Evolutionary conservation across 192 early-diverging fungal genomes (phyloP).

Genomic region (Coemansia sp.): DNA sequence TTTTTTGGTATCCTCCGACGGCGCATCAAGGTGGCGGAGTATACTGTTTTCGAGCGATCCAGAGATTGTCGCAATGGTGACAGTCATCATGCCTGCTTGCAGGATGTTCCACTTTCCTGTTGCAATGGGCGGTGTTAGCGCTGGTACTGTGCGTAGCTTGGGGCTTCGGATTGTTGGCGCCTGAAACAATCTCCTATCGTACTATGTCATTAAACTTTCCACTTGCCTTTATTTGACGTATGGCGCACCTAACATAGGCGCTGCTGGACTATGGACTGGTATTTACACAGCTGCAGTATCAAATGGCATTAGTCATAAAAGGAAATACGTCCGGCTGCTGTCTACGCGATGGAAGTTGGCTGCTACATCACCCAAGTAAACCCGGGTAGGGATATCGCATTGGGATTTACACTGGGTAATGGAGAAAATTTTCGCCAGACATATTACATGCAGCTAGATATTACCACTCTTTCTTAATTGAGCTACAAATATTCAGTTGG

Average conservation of each 20-base stretch:
- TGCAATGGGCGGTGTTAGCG: slow-evolving; percentile 60
- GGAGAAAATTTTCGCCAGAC: slow-evolving; percentile 2
- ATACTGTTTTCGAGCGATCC: slow-evolving; percentile 66
- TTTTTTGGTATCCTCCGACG: slow-evolving; percentile 10
- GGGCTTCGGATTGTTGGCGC: slow-evolving; percentile 57
- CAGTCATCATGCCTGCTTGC: slow-evolving; percentile 73
- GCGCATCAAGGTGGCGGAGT: slow-evolving; percentile 45
- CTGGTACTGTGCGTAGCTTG: slow-evolving; percentile 56
- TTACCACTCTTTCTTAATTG: too few species aligned
- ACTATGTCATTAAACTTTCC: slow-evolving; percentile 57
- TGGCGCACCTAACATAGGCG: slow-evolving; percentile 36
- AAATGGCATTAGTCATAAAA: slow-evolving; percentile 27
- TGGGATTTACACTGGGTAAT: not conserved
- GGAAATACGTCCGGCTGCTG: slow-evolving; percentile 19
- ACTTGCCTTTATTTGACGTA: slow-evolving; percentile 57
- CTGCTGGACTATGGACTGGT: slow-evolving; percentile 51
- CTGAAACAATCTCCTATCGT: slow-evolving; percentile 52
- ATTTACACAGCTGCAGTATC: slow-evolving; percentile 31
- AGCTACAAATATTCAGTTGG: too few species aligned
- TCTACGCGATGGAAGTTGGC: slow-evolving; percentile 28
- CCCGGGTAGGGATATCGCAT: not conserved
- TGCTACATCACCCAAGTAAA: slow-evolving; percentile 35
- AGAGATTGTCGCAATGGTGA: slow-evolving; percentile 68
- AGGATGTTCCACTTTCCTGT: slow-evolving; percentile 70
- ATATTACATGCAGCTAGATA: not conserved